Conservation (phyloP, 345 rosid species). For the Hibiscus trionum region DNA sequence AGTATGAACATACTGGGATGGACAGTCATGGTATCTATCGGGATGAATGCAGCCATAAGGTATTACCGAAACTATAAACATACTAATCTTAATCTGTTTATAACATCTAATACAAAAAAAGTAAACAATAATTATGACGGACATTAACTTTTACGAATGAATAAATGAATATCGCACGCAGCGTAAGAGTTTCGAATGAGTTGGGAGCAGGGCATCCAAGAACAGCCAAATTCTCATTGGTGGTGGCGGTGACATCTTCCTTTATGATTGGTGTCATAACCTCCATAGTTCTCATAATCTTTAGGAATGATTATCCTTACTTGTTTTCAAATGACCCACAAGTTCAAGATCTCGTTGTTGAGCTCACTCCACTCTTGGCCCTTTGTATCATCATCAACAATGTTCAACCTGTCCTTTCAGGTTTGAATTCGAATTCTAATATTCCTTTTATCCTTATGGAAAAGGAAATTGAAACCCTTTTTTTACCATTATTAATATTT, state of each 20-base stretch:
- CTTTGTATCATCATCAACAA: conserved; percentile 58
- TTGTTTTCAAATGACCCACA: conserved; percentile 46
- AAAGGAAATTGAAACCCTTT: neutral
- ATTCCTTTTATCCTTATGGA: neutral
- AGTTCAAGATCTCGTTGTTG: conserved; percentile 45
- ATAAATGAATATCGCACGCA: conserved; percentile 20
- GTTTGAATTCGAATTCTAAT: conserved; percentile 10
- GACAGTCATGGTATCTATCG: conserved; percentile 67
- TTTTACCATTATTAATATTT: neutral
- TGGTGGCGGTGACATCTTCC: conserved; percentile 52
- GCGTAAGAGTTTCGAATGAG: conserved; percentile 78
- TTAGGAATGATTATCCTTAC: conserved; percentile 45
- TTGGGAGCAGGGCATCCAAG: conserved; percentile 72
- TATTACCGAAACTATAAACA: neutral
- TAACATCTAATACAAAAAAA: neutral
- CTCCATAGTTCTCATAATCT: conserved; percentile 36
- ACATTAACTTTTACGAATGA: neutral
- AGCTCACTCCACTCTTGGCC: conserved; percentile 70
- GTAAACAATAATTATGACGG: neutral
- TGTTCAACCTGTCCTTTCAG: conserved; percentile 87
- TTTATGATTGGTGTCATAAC: conserved; percentile 38
- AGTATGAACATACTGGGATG: conserved; percentile 75
- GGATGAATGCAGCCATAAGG: conserved; percentile 87
- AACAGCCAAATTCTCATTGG: conserved; percentile 44
- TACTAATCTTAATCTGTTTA: neutral